Conservation (phyloP, 2,329 filamentous ascomycete species). For the Alternaria burnsii region DNA sequence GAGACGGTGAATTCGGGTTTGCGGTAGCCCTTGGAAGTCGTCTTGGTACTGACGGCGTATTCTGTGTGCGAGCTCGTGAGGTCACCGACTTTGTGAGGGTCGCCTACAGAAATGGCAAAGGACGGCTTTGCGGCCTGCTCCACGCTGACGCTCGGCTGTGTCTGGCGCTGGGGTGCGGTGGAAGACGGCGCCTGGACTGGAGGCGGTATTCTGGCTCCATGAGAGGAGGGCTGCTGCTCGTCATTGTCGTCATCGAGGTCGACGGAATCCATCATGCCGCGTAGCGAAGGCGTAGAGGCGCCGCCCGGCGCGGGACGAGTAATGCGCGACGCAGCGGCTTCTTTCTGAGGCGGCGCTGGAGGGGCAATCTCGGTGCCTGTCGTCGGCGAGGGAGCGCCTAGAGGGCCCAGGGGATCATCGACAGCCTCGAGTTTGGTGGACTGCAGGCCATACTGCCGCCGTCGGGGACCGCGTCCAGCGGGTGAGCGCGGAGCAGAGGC, state of each 20-base stretch:
- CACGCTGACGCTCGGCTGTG: conserved; percentile 82
- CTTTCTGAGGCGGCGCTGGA: conserved; percentile 71
- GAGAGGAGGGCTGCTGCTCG: conserved; percentile 53
- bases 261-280: conserved; percentile 69
- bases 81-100: conserved; percentile 97
- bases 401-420: conserved; percentile 77
- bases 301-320: conserved; percentile 63
- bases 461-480: conserved; percentile 60
- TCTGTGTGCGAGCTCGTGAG: conserved; percentile 97
- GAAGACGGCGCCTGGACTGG: conserved; percentile 64
- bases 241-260: conserved; percentile 73
- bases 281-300: conserved; percentile 59
- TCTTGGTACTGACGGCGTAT: conserved; percentile 95
- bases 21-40: conserved; percentile 93
- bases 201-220: conserved; percentile 70
- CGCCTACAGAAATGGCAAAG: conserved; percentile 90
- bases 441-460: conserved; percentile 73
- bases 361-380: conserved; percentile 67
- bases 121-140: conserved; percentile 93
- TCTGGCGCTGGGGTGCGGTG: conserved; percentile 60
- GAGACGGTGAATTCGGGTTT: conserved; percentile 93
- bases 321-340: conserved; percentile 61
- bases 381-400: conserved; percentile 71
- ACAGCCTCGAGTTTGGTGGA: conserved; percentile 81
- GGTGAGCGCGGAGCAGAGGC: conserved; percentile 58